phyloP scores from a whole-genome alignment of 164 flowering plant species.

The Nymphaea thermarum region DNA sequence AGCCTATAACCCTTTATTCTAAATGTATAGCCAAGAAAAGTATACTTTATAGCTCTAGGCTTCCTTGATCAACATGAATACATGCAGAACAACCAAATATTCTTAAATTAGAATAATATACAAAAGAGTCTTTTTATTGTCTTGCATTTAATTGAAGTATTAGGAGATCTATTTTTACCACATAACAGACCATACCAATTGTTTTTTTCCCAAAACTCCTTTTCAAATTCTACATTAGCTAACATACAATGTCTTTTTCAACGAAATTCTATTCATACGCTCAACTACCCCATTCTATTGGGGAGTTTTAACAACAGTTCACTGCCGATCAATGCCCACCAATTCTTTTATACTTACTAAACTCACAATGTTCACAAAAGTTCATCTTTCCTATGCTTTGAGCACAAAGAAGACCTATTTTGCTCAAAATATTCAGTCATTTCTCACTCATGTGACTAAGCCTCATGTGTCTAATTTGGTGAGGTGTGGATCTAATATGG shows the following conservation, averaged over 20 bases:
- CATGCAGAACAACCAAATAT: conserved; percentile 3
- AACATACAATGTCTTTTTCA: background rate
- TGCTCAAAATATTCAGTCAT: no score
- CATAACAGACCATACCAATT: background rate
- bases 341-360: no score
- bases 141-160: background rate
- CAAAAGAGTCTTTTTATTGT: background rate
- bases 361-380: no score
- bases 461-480: no score
- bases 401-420: no score
- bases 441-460: no score
- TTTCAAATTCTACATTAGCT: background rate
- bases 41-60: conserved; percentile 1
- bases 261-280: no score
- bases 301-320: background rate
- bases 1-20: conserved; percentile 5
- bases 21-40: conserved; percentile 1
- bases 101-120: conserved; percentile 3
- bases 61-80: conserved; percentile 4
- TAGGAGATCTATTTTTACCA: background rate
- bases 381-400: no score
- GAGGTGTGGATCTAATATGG: no score
- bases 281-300: background rate
- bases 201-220: no score
- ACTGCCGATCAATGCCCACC: background rate